Base-by-base conservation (phyloP, 2,329 filamentous ascomycete genomes). In the Xylariaceae sp. region DNA sequence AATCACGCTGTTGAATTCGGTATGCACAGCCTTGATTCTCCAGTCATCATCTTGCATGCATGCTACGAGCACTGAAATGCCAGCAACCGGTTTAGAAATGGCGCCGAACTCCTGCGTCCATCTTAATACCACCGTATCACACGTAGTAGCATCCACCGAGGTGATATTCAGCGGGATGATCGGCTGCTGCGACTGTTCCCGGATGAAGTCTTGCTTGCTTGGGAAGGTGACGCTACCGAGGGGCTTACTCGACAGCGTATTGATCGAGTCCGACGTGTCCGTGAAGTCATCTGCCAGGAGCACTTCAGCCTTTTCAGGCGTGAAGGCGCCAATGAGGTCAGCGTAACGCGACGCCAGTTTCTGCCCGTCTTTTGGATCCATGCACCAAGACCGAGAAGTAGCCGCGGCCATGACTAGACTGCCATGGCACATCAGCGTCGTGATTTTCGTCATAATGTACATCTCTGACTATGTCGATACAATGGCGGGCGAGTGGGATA, bases 201-300 rank as follows among this genome's bases (percentile, higher is more conserved):
- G 53, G 16, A 69, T 61, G 49, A 73, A 72, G 7, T 67, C 65
- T 5, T 59, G 20, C 50, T 68, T 68, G 37, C 26, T 59, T 1
- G 67, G 58, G 55, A 73, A 73, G n/a, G 70, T 73, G 20, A 44
- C 33, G n/a, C 40, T 52, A 4, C 66, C 69, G 1, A 71, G 55
- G 5, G 68, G 65, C 26, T 66, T 61, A 21, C 63, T 62, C 13
- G 60, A 57, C 20, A 70, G 54, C 24, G 32, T 60, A 60, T 73
- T 72, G 63, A 71, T 69, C 57, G 66, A 69, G 63, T 70, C 67
- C 1, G 67, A 70, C 6, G 44, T 59, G 50, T 72, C 72, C n/a
- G 45, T 55, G 58, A 74, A 72, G 60, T 47, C 36, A 6, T 58
- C 45, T 13, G 61, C 44, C 3, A 72, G 63, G 44, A 67, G 30